phyloP scores from a whole-genome alignment of 306 rosid species.

The Chamaecrista fasciculata region DNA sequence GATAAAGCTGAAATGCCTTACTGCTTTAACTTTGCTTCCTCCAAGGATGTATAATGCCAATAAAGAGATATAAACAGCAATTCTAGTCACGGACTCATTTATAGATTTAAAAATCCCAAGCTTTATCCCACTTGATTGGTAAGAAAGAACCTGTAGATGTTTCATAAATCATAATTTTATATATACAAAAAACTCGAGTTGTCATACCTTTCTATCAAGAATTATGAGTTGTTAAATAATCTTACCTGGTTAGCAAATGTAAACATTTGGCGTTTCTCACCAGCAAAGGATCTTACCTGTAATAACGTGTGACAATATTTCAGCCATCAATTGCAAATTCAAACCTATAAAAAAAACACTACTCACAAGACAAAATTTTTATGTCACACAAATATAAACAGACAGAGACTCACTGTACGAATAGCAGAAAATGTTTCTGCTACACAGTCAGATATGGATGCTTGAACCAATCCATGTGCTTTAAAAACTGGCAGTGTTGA shows the following conservation, averaged over 20 bases:
- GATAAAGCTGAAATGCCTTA: constrained; percentile 42
- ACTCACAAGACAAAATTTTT: neutral
- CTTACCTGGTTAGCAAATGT: constrained; percentile 77
- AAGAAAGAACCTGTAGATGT: constrained; percentile 75
- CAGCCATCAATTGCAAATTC: constrained; percentile 22
- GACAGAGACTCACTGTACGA: constrained; percentile 74
- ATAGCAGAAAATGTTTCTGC: constrained; percentile 95
- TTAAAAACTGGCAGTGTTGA: constrained; percentile 82
- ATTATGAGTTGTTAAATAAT: constrained; percentile 20
- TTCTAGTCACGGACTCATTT: constrained; percentile 89
- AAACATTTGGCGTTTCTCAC: constrained; percentile 92
- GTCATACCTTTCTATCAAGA: constrained; percentile 16
- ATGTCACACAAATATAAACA: neutral
- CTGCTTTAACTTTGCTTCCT: constrained; percentile 98
- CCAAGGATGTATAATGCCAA: constrained; percentile 79
- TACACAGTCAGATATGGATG: constrained; percentile 83
- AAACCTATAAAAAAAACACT: constrained; percentile 2
- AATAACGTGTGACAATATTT: constrained; percentile 29
- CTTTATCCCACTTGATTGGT: constrained; percentile 83
- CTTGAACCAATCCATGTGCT: constrained; percentile 89
- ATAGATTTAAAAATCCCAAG: constrained; percentile 81
- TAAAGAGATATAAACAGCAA: constrained; percentile 81
- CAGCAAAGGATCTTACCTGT: constrained; percentile 92
- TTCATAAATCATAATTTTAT: constrained; percentile 3
- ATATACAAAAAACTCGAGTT: constrained; percentile 2